Percentiles rank a stretch among this genome's conserved stretches.
These are phyloP conservation scores for Talaromyces funiculosus DNA, from an alignment of 2,329 filamentous ascomycete genomes.

Conservation along the genomic window DNA sequence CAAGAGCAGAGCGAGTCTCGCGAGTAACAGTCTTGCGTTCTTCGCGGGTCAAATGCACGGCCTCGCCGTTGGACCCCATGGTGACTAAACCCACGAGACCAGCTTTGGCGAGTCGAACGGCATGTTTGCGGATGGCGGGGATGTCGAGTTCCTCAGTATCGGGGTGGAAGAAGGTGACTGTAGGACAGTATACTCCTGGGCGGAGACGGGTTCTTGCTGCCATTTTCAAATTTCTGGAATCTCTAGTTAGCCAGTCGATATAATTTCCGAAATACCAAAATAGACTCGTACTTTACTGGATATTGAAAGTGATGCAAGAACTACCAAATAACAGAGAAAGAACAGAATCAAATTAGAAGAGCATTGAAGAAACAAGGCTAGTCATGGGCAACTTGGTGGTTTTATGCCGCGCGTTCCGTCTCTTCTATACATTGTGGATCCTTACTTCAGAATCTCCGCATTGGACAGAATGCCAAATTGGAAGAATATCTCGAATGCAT, in stretches of 20 bases:
- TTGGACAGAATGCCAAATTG: neutral
- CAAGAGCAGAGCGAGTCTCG: conserved; percentile 74
- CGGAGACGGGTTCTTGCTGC: conserved; percentile 55
- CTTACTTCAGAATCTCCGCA: neutral
- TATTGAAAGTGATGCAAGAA: neutral
- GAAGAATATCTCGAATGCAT: neutral
- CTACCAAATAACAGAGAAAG: neutral
- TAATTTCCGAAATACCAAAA: neutral
- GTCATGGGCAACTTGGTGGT: neutral
- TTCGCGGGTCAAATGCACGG: conserved; percentile 71
- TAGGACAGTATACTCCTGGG: conserved; percentile 80
- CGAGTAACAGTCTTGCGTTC: conserved; percentile 71
- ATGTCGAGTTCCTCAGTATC: conserved; percentile 81
- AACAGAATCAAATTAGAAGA: neutral
- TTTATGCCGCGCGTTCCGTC: neutral
- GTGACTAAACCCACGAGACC: conserved; percentile 77
- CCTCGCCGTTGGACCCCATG: conserved; percentile 89
- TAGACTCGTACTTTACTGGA: neutral
- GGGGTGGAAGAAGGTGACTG: conserved; percentile 84
- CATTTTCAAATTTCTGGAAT: neutral
- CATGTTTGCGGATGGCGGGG: conserved; percentile 71
- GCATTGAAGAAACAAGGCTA: too few relatives aligned
- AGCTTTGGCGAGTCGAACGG: conserved; percentile 67
- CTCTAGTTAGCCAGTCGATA: neutral
- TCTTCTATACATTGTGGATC: neutral